Conservation (phyloP, 139 green algal species). For the Haematococcus lacustris region DNA sequence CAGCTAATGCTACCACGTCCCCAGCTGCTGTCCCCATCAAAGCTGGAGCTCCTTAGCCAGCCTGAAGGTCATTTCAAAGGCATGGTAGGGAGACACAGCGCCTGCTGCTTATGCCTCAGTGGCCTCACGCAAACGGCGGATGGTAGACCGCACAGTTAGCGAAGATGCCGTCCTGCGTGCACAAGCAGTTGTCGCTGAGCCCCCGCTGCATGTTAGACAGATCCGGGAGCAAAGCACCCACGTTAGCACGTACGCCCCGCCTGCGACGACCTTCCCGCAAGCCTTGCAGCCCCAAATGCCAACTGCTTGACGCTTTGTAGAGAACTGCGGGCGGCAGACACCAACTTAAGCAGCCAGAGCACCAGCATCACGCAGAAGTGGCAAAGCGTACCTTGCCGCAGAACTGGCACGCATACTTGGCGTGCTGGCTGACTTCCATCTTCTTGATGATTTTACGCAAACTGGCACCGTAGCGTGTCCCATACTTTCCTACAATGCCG, state of each 20-base stretch:
- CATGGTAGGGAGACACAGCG: not conserved
- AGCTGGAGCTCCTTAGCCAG: no score
- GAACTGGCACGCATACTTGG: conserved; percentile 98
- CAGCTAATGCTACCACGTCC: no score
- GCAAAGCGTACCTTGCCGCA: conserved; percentile 85
- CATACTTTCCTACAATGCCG: conserved; percentile 99
- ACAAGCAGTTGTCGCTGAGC: not conserved
- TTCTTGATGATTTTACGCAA: conserved; percentile 98
- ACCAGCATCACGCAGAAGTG: not conserved
- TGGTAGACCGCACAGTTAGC: conserved; percentile 94
- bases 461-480: conserved; percentile 94
- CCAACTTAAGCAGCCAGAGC: not conserved
- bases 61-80: no score
- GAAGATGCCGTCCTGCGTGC: conserved; percentile 81
- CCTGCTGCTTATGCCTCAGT: conserved; percentile 55
- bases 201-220: not conserved
- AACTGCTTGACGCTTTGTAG: conserved; percentile 84
- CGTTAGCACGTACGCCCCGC: conserved; percentile 89
- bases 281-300: conserved; percentile 98
- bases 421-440: conserved; percentile 98
- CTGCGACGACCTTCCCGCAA: conserved; percentile 89
- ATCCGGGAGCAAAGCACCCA: conserved; percentile 24
- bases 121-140: conserved; percentile 94
- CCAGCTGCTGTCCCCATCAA: no score
- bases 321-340: conserved; percentile 50